These are phyloP conservation scores for Inga oerstediana DNA, from an alignment of 306 rosid species.

Conservation along the genomic window DNA sequence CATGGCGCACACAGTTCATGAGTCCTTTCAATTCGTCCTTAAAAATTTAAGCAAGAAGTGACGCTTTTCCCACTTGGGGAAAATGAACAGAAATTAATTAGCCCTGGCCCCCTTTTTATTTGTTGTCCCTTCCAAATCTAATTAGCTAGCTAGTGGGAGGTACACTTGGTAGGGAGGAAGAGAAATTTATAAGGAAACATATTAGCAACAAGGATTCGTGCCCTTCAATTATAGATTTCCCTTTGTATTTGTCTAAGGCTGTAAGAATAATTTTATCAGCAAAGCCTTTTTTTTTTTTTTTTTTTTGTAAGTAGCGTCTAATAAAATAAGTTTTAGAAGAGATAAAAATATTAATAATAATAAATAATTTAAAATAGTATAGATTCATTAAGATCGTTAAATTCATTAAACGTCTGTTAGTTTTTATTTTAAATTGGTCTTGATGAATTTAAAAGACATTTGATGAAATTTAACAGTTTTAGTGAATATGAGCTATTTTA, in stretches of 20 bases:
- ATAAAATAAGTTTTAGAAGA: no score
- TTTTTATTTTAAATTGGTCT: no score
- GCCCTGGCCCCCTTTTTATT: not conserved
- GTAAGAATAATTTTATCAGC: fast-evolving
- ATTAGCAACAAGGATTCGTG: not conserved
- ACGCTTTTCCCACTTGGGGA: not conserved
- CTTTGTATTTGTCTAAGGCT: not conserved
- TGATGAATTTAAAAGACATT: no score
- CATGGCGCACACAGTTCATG: not conserved
- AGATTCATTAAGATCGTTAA: no score
- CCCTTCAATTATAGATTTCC: not conserved
- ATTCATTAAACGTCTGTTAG: no score
- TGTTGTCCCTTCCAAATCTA: not conserved
- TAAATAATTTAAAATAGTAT: no score
- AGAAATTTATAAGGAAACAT: not conserved
- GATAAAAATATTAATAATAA: no score
- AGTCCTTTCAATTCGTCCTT: not conserved
- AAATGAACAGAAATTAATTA: not conserved
- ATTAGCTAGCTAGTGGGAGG: not conserved
- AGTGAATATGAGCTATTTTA: no score
- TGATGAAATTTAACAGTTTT: no score
- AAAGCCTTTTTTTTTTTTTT: no score
- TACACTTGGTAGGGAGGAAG: not conserved
- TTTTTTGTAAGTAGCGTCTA: fast-evolving
- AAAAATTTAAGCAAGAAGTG: not conserved